phyloP scores from a whole-genome alignment of 768 basidiomycete species.

The Lyophyllum semitale region DNA sequence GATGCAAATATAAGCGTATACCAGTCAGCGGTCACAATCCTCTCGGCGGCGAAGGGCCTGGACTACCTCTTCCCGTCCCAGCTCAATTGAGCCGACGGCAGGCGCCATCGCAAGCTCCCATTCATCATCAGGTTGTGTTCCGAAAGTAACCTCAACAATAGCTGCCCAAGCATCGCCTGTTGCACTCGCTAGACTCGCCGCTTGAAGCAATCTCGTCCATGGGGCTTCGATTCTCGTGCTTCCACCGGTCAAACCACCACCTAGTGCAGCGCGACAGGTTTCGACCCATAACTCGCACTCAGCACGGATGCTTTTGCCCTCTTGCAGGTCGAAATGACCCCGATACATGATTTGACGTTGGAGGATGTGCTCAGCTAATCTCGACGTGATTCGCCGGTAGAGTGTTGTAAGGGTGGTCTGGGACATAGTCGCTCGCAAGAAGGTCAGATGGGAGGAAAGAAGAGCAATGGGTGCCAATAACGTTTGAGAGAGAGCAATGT shows the following conservation, averaged over 20 bases:
- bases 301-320: conserved; percentile 62
- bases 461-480: conserved; percentile 77
- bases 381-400: conserved; percentile 74
- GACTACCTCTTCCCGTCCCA: conserved; percentile 62
- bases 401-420: conserved; percentile 54
- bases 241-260: conserved; percentile 44
- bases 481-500: conserved; percentile 62
- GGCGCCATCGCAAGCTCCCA: conserved; percentile 61
- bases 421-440: conserved; percentile 68
- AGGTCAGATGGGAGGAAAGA: conserved; percentile 76
- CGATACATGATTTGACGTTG: conserved; percentile 84
- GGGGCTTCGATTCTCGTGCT: conserved; percentile 65
- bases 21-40: conserved; percentile 16
- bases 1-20: too few relatives aligned
- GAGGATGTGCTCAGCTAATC: conserved; percentile 75
- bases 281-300: conserved; percentile 87
- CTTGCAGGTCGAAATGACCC: conserved; percentile 60
- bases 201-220: conserved; percentile 74
- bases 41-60: conserved; percentile 52
- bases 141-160: conserved; percentile 51
- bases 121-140: conserved; percentile 40
- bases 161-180: conserved; percentile 55
- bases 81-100: conserved; percentile 58
- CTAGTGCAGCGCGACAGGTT: conserved; percentile 66
- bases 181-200: conserved; percentile 65